phyloP scores from a whole-genome alignment of 164 flowering plant genomes.

The Houttuynia cordata region DNA sequence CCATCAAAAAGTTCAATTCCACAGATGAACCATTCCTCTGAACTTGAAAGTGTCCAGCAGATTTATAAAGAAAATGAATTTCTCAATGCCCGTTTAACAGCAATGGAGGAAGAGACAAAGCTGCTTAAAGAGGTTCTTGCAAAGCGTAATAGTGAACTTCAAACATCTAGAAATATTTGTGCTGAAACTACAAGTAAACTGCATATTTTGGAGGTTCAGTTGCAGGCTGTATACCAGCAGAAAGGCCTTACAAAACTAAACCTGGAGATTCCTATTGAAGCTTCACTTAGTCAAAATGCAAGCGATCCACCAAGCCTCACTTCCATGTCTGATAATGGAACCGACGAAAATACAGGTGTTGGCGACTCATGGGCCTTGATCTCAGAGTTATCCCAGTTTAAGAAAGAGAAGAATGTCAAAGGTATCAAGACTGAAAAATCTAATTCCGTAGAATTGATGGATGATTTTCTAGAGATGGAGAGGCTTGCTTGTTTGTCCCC shows the following conservation, averaged over 20 bases:
- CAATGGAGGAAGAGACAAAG: conserved; percentile 95
- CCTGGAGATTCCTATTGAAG: conserved; percentile 26
- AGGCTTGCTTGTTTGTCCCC: conserved; percentile 59
- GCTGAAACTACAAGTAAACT: conserved; percentile 77
- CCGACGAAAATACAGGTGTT: conserved; percentile 60
- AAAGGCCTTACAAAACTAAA: conserved; percentile 27
- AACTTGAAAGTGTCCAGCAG: conserved; percentile 55
- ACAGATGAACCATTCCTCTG: conserved; percentile 34
- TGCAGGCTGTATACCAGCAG: conserved; percentile 30
- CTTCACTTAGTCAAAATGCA: conserved; percentile 35
- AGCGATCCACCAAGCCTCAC: conserved; percentile 72
- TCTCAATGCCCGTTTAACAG: conserved; percentile 63
- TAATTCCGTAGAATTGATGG: conserved; percentile 68
- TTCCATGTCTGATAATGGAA: conserved; percentile 87
- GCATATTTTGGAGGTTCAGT: conserved; percentile 62
- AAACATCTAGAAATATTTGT: conserved; percentile 68
- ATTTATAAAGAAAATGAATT: conserved; percentile 71
- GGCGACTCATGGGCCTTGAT: conserved; percentile 62
- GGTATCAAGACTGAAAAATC: conserved; percentile 34
- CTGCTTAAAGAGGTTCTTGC: conserved; percentile 96
- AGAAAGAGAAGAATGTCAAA: conserved; percentile 47
- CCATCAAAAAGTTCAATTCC: conserved; percentile 47
- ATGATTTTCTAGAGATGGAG: conserved; percentile 98
- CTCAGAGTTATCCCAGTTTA: conserved; percentile 50
- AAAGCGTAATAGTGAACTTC: conserved; percentile 77